Evolutionary conservation across 176 grass and related monocot genomes (phyloP), one percentile per base, ranked within the genome.

Genomic region (Stipa capillata): DNA sequence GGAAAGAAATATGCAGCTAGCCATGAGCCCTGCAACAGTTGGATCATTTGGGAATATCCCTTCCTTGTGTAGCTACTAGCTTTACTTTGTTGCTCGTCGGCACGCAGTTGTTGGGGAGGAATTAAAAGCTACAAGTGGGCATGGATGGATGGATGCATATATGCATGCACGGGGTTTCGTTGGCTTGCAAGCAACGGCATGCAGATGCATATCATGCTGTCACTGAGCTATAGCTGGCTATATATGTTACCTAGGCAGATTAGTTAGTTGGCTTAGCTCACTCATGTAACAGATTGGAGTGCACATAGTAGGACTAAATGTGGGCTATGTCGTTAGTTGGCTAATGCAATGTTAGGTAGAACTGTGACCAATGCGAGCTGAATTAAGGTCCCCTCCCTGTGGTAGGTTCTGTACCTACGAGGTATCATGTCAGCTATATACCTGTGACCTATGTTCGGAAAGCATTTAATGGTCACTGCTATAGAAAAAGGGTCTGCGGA

Each of bases 171-270:
- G 48, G 18, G 9, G n/a, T 5, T 23, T 24, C 24, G 14, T 41
- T 66, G 35, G 51, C 51, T 74, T 74, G 72, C 72, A 74, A 74
- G 72, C 50, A 51, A 57, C 72, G 52, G 35, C 72, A 69, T 2
- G 15, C 42, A 58, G 35, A 58, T 75, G 72, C 72, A 33, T 18
- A 48, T 11, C 67, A 50, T 49, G 51, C 34, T 74, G 72, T 74
- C 72, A 39, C 34, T 23, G 45, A 6, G 17, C 27, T 12, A 74
- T n/a, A n/a, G n/a, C n/a, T n/a, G n/a, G n/a, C n/a, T n/a, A n/a
- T n/a, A 33, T 50, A n/a, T 18, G 4, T 13, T 41, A 57, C 35
- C 31, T 35, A 36, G 12, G 48, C 17, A 32, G 4, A n/a, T n/a
- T n/a, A 34, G 35, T 16, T 16, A 23, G 51, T 71, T 48, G 2